Evolutionary conservation across 2,329 filamentous ascomycete genomes (phyloP), one percentile per base, ranked within the genome.

Genomic region (Torrubiella hemipterigena): DNA sequence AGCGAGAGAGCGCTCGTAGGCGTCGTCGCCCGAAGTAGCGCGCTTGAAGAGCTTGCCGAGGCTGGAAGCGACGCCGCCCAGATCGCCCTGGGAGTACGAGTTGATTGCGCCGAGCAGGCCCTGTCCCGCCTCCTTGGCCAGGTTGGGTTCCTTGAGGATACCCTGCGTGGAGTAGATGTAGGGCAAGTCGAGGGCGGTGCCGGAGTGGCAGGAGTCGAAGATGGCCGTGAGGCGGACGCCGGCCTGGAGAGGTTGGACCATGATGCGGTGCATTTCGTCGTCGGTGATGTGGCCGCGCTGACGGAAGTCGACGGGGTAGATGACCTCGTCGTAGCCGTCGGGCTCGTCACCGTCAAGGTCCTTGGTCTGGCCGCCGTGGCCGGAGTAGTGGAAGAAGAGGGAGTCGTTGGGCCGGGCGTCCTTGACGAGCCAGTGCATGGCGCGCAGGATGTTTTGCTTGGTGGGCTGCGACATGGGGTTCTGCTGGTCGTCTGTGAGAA

Each of bases 401-500:
- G 89, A 93, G 52, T 96, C 89, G 51, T 95, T 93, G 1, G 86
- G 82, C 35, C 73, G 73, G 5, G 89, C 87, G 50, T 94, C 87
- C 59, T 94, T 94, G 35, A 95, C 85, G 14, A 96, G 63, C 89
- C 89, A 96, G 53, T 95, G 87, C 89, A 96, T 96, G 18, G 89
- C 89, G 32, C 89, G 74, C 22, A 96, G 58, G 34, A 96, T 93
- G 51, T 96, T 96, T 43, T 84, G 81, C 56, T 95, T 95, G 5
- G 86, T 94, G 7, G 89, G 89, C 59, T 94, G 85, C 58, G 85
- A 93, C 82, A 95, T 93, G 17, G 85, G 84, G 46, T 94, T 94
- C 54, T 94, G 85, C 61, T 95, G 87, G 52, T 96, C 89, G 51
- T 96, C 89, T 23, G 89, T 95, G 52, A 96, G 69, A 39, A 91